Evolutionary conservation across 352 stramenopile species (phyloP).

Genomic region (Pythium folliculosum): DNA sequence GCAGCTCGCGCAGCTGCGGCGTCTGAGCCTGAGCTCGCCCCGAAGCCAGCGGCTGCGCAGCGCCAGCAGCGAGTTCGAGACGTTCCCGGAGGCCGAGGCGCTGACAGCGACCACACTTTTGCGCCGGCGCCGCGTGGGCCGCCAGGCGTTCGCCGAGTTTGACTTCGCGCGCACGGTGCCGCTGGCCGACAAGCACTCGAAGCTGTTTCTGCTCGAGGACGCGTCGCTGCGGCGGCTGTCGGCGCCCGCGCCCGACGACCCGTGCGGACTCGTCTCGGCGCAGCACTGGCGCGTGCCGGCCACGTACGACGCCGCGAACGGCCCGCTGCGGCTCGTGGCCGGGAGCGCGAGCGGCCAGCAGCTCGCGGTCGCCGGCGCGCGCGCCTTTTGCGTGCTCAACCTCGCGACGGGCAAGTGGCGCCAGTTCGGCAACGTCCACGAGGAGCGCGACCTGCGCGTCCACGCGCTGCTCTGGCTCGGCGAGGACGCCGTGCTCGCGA

Average conservation of each 20-base stretch:
- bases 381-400: constrained; percentile 78
- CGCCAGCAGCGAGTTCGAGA: constrained; percentile 15
- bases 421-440: constrained; percentile 84
- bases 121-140: constrained; percentile 14
- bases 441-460: constrained; percentile 77
- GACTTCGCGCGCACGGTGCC: constrained; percentile 63
- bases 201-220: constrained; percentile 58
- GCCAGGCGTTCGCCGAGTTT: constrained; percentile 56
- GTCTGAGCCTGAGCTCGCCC: constrained; percentile 35
- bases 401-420: constrained; percentile 71
- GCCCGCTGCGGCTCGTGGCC: constrained; percentile 61
- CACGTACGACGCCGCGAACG: constrained; percentile 63
- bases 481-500: constrained; percentile 66
- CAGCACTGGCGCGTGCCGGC: constrained; percentile 58
- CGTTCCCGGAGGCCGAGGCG: background rate
- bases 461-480: constrained; percentile 64
- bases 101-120: background rate
- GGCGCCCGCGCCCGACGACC: constrained; percentile 55
- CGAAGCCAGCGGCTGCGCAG: constrained; percentile 5
- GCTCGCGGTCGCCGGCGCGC: constrained; percentile 67
- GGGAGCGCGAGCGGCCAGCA: constrained; percentile 58
- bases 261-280: constrained; percentile 60
- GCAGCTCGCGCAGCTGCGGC: constrained; percentile 25
- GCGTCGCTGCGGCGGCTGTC: constrained; percentile 53
- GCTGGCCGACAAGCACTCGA: constrained; percentile 46